phyloP scores from a whole-genome alignment of 495 filamentous ascomycete genomes.

The Penicillium antarcticum region DNA sequence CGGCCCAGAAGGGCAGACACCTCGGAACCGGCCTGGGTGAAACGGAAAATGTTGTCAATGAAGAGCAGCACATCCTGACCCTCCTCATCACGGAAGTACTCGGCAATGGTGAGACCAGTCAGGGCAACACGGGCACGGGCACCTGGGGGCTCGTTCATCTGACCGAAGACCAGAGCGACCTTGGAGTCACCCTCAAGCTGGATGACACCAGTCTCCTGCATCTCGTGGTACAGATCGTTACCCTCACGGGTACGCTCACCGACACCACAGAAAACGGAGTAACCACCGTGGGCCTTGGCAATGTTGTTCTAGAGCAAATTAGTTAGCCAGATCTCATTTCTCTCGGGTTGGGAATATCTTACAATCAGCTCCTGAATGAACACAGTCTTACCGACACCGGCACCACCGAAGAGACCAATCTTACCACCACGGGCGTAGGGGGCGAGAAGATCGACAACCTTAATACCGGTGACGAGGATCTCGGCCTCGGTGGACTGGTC shows the following conservation, averaged over 20 bases:
- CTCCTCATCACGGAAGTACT: conserved; percentile 97
- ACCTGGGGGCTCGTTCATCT: conserved; percentile 99
- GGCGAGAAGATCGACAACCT: conserved; percentile 97
- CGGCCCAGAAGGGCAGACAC: conserved; percentile 99
- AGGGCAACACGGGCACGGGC: conserved; percentile 99
- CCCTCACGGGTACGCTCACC: conserved; percentile 99
- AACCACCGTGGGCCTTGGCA: conserved; percentile 99
- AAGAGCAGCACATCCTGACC: conserved; percentile 99
- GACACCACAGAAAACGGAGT: conserved; percentile 99
- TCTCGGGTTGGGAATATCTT: conserved; percentile 26
- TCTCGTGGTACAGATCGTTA: conserved; percentile 99
- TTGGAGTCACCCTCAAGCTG: conserved; percentile 98
- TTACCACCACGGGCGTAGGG: conserved; percentile 99
- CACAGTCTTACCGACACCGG: conserved; percentile 99
- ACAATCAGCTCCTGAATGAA: conserved; percentile 99
- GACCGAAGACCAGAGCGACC: conserved; percentile 98
- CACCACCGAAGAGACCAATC: conserved; percentile 99
- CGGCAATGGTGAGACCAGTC: conserved; percentile 84
- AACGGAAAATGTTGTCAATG: conserved; percentile 99
- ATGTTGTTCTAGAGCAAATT: conserved; percentile 80
- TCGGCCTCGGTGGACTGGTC: conserved; percentile 96
- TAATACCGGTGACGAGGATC: conserved; percentile 98
- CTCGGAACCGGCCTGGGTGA: conserved; percentile 99
- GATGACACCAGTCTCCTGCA: conserved; percentile 99
- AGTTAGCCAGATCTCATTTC: not conserved